These are phyloP conservation scores for Paradendryphiella salina DNA, from an alignment of 2,329 filamentous ascomycete species.

Conservation along the genomic window DNA sequence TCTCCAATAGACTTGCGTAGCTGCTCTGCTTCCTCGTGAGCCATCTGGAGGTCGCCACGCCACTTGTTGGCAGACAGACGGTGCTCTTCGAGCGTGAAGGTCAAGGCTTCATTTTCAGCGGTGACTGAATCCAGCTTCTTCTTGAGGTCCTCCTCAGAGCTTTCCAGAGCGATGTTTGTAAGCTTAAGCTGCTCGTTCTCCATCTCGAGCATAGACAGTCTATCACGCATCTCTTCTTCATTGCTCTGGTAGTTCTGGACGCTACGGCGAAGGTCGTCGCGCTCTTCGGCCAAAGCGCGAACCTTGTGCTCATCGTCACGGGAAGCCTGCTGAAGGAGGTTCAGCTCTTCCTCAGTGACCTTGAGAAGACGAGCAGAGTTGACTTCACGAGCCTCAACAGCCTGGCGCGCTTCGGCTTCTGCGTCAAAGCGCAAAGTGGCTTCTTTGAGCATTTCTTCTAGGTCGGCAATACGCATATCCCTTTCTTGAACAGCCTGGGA, in stretches of 20 bases:
- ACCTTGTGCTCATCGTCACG: slow-evolving; percentile 50
- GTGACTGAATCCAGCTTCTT: slow-evolving; percentile 58
- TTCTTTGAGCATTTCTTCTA: slow-evolving; percentile 44
- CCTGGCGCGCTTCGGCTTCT: slow-evolving; percentile 49
- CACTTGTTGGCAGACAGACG: slow-evolving; percentile 62
- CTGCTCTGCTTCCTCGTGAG: slow-evolving; percentile 61
- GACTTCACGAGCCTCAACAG: slow-evolving; percentile 50
- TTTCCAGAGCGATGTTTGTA: slow-evolving; percentile 37
- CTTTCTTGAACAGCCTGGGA: slow-evolving; percentile 38
- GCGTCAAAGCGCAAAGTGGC: slow-evolving; percentile 42
- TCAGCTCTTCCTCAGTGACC: slow-evolving; percentile 55
- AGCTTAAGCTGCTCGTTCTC: slow-evolving; percentile 63
- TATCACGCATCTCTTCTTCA: slow-evolving; percentile 55
- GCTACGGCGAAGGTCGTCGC: slow-evolving; percentile 46
- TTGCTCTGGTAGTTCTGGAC: slow-evolving; percentile 44
- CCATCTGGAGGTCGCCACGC: slow-evolving; percentile 61
- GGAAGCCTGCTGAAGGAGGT: slow-evolving; percentile 49
- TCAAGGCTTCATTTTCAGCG: slow-evolving; percentile 63
- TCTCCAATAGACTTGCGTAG: slow-evolving; percentile 73
- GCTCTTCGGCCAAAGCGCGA: slow-evolving; percentile 50
- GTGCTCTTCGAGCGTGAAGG: slow-evolving; percentile 67
- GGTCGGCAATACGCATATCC: slow-evolving; percentile 41
- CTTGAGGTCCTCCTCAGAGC: slow-evolving; percentile 53
- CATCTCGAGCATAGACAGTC: slow-evolving; percentile 55
- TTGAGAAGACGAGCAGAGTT: slow-evolving; percentile 52